Evolutionary conservation across 2,329 filamentous ascomycete species (phyloP), one percentile per base, ranked within the genome.

Genomic region (Diaporthe capsici): DNA sequence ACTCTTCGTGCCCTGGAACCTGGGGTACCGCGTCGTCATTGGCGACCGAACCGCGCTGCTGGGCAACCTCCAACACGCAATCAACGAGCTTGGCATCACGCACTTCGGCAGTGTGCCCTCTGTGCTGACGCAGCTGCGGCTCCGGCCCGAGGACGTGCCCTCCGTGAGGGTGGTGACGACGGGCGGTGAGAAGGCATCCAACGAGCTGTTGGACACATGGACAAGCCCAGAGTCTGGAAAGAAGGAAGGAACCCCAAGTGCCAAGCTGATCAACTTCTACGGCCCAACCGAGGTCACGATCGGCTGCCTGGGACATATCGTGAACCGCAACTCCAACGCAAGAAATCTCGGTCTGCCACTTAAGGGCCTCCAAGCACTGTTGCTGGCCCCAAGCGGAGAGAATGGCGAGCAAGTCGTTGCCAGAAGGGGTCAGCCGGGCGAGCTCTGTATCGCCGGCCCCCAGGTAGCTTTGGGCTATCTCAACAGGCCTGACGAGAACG

Each of bases 311-410:
- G 71, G 71, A 34, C 71, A 73, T n/a, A 39, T 53, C 25, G 71
- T 84, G 0, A 85, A 87, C 2, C 89, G 82, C 25, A 77, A 78
- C 13, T 85, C 81, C 2, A 86, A 86, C 5, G 74, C 76, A 13
- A 73, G 65, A 34, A 78, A 73, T 57, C 76, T 77, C 25, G 73
- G 73, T 20, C 47, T 61, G 47, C 73, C 73, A 13, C 57, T 75
- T 34, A 61, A 61, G 65, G 67, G 65, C 7, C 57, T 61, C 15
- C 22, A 47, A 42, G 67, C 67, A 44, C 68, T 72, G 9, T 25
- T 75, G 53, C 53, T 75, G 31, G 67, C 37, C 15, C 73, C 73
- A 15, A 25, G n/a, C 28, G 13, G 49, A 10, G 42, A 42, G 4
- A 22, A 55, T 3, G 73, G 58, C 31, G 53, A 58, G 22, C 55